Evolutionary conservation across 257 asterid genomes (phyloP), one percentile per base, ranked within the genome.

Genomic region (Scutellaria galericulata): DNA sequence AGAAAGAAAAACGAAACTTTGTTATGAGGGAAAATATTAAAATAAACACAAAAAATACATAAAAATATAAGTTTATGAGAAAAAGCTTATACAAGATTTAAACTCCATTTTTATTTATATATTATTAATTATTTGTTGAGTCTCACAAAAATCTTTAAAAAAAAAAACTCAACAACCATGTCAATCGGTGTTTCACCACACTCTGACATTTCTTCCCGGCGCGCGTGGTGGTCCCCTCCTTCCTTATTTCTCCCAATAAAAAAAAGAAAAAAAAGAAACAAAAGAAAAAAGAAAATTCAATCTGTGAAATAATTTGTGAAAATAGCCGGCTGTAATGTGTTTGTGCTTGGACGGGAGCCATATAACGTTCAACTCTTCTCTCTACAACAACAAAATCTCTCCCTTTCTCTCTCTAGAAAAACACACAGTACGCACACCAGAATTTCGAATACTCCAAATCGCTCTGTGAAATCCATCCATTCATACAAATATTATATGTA

Each of bases 301-400:
- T 12, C 10, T 12, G 35, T 61, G 42, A 13, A 62, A 1, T 18
- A 10, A 15, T 41, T 69, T 44, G 76, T 52, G 66, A 75, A 66
- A 68, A 48, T 55, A 40, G 81, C 78, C 84, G 84, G 84, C 84
- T 66, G 69, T 66, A 72, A 48, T 75, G 60, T 64, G 51, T 65
- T 42, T 79, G 68, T 75, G 75, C 74, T 52, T 53, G 82, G 76
- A 78, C 82, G 75, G 64, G 60, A 69, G 80, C 74, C 77, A 69
- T 44, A 67, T 57, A 66, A 75, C 81, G 75, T 71, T 80, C 78
- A 71, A 75, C 52, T 68, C 73, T 62, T 58, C 79, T 65, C 83
- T 14, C 55, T 50, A 62, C 46, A 75, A 54, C 73, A 44, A 75
- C 58, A 53, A 56, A 64, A 54, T 42, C 79, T 48, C 58, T 10